These are phyloP conservation scores for Gloeostereum incarnatum DNA, from an alignment of 768 basidiomycete genomes.

Conservation along the genomic window DNA sequence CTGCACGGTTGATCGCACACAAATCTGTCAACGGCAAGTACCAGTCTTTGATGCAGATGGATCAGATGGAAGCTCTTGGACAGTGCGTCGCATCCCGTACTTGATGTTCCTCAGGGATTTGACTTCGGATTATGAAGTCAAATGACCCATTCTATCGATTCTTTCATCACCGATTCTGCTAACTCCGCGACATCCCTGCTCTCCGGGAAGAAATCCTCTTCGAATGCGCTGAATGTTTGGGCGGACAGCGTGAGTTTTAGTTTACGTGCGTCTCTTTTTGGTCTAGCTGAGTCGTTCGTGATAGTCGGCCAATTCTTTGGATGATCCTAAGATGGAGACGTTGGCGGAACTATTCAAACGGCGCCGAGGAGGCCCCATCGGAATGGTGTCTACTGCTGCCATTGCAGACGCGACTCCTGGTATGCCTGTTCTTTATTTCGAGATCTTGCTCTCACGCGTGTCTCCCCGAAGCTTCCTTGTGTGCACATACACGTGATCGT, in stretches of 20 bases:
- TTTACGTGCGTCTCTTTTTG: neutral
- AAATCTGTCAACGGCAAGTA: slow-evolving; percentile 37
- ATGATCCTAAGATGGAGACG: slow-evolving; percentile 35
- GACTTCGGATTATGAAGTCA: slow-evolving; percentile 21
- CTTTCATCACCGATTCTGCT: slow-evolving; percentile 38
- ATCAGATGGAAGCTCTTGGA: slow-evolving; percentile 35
- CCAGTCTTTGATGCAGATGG: slow-evolving; percentile 37
- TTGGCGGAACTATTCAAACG: slow-evolving; percentile 35
- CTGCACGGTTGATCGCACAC: slow-evolving; percentile 35
- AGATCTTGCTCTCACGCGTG: too few relatives aligned
- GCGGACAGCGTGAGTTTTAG: slow-evolving; percentile 30
- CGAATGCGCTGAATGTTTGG: slow-evolving; percentile 30
- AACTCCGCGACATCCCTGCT: slow-evolving; percentile 37
- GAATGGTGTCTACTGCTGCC: slow-evolving; percentile 35
- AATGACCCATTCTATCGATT: slow-evolving; percentile 39
- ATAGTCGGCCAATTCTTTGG: slow-evolving; percentile 29
- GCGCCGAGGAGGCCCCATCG: slow-evolving; percentile 27
- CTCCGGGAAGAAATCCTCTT: slow-evolving; percentile 33
- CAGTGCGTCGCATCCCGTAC: slow-evolving; percentile 20
- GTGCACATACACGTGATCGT: slow-evolving; percentile 32
- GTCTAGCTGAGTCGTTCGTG: neutral
- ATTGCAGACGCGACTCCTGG: slow-evolving; percentile 36
- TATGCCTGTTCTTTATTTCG: too few relatives aligned
- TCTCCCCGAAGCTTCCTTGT: slow-evolving; percentile 33
- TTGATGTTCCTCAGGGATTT: too few relatives aligned